These are phyloP conservation scores for Xylaria intraflava DNA, from an alignment of 495 filamentous ascomycete genomes.

Conservation along the genomic window DNA sequence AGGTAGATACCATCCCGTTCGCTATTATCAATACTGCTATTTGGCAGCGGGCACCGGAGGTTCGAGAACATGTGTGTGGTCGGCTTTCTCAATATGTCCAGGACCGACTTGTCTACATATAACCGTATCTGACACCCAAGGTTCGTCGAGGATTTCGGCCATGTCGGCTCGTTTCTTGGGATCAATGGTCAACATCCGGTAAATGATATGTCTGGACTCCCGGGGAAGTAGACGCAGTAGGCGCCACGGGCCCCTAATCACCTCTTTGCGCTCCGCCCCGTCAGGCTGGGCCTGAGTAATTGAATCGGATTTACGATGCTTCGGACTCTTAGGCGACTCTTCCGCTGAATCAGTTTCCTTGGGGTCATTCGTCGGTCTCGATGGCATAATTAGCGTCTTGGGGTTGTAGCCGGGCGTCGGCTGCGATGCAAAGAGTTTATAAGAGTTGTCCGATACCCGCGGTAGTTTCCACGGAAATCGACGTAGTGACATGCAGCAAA, in stretches of 20 bases:
- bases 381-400: conserved; percentile 36
- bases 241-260: conserved; percentile 89
- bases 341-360: conserved; percentile 32
- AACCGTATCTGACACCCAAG: conserved; percentile 74
- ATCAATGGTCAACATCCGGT: conserved; percentile 85
- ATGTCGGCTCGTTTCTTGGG: conserved; percentile 78
- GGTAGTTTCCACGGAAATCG: conserved; percentile 98
- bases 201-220: conserved; percentile 83
- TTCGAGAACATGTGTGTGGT: conserved; percentile 50
- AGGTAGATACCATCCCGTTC: neutral
- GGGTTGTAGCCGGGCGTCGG: conserved; percentile 54
- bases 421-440: conserved; percentile 78
- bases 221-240: conserved; percentile 85
- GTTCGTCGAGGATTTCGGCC: conserved; percentile 76
- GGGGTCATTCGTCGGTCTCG: conserved; percentile 33
- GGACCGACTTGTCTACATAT: conserved; percentile 47
- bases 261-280: conserved; percentile 54
- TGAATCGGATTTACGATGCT: conserved; percentile 10
- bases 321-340: conserved; percentile 17
- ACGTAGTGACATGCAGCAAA: conserved; percentile 95
- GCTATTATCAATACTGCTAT: neutral
- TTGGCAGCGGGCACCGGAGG: conserved; percentile 35
- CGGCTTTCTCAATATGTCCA: conserved; percentile 39
- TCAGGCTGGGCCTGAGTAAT: conserved; percentile 21
- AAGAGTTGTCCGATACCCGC: conserved; percentile 86